A percentile compares a stretch with the other conserved stretches of the same genome.
phyloP scores from a whole-genome alignment of 2,329 filamentous ascomycete species.

The Taxawa tesnikishii region DNA sequence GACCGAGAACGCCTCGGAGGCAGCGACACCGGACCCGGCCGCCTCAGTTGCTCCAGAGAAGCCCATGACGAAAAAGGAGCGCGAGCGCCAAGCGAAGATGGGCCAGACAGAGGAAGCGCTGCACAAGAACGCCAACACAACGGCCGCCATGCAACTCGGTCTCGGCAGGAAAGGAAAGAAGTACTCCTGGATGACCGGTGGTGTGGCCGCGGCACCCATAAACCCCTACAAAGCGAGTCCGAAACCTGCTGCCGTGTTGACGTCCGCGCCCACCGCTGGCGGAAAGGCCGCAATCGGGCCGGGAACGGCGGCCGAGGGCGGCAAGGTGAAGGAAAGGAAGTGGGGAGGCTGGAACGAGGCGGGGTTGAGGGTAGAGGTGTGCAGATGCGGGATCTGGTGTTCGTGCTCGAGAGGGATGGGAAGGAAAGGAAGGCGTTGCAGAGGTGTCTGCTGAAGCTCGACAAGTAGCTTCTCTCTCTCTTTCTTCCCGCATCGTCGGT shows the following conservation, averaged over 20 bases:
- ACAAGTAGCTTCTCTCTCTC: too few relatives aligned
- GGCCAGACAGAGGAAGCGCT: conserved; percentile 61
- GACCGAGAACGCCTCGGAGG: conserved; percentile 13
- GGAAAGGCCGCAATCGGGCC: conserved; percentile 1
- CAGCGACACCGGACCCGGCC: conserved; percentile 23
- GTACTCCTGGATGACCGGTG: conserved; percentile 63
- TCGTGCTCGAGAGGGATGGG: conserved; percentile 68
- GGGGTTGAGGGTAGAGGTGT: conserved; percentile 64
- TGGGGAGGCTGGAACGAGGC: conserved; percentile 49
- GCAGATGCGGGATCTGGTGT: conserved; percentile 72
- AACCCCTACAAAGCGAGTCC: conserved; percentile 20
- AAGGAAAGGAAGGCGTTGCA: conserved; percentile 52
- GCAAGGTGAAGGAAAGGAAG: conserved; percentile 13
- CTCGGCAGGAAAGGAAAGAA: conserved; percentile 49
- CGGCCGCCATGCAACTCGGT: conserved; percentile 65
- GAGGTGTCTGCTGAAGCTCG: conserved; percentile 24
- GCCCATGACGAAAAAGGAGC: conserved; percentile 75
- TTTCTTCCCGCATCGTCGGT: too few relatives aligned
- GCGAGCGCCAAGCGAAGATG: conserved; percentile 63
- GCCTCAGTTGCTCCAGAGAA: conserved; percentile 45
- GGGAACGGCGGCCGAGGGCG: conserved; percentile 3
- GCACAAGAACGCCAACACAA: conserved; percentile 72
- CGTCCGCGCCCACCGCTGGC: conserved; percentile 1
- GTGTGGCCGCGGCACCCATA: conserved; percentile 44
- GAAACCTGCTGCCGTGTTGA: conserved; percentile 6